Percentiles rank a stretch among this genome's conserved stretches.
phyloP scores from a whole-genome alignment of 345 rosid species.

The Lepidium didymum region DNA sequence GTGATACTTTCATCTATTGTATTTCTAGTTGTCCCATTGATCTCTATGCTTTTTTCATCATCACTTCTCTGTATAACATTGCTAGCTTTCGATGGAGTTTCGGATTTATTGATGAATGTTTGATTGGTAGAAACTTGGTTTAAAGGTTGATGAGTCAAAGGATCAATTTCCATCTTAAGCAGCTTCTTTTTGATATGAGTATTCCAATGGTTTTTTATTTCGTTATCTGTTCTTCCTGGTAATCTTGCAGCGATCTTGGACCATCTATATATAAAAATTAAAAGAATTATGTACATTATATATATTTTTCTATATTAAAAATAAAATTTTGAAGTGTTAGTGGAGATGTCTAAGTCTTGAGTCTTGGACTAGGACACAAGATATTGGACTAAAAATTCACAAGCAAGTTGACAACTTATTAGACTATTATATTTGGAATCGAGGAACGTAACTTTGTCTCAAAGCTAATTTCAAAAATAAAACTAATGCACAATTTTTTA shows the following conservation, averaged over 20 bases:
- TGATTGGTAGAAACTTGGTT: not conserved
- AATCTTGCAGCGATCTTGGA: conserved; percentile 87
- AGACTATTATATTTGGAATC: not conserved
- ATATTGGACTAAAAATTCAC: not conserved
- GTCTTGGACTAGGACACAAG: not conserved
- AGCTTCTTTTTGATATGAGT: conserved; percentile 98
- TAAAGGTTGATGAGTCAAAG: conserved; percentile 54
- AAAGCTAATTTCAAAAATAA: not conserved
- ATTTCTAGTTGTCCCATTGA: not conserved
- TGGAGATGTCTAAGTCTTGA: conserved; percentile 11
- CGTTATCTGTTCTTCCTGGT: conserved; percentile 95
- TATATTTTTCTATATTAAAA: not conserved
- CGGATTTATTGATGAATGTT: not conserved
- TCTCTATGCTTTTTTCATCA: not conserved
- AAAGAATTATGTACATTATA: not conserved
- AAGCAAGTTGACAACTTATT: not conserved
- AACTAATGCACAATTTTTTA: not conserved
- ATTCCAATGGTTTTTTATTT: conserved; percentile 96
- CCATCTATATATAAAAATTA: conserved; percentile 45
- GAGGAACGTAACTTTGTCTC: conserved; percentile 10
- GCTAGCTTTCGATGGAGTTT: not conserved
- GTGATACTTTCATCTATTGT: conserved; percentile 9
- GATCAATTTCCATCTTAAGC: conserved; percentile 86
- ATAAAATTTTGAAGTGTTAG: not conserved
- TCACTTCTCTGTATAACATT: not conserved